Base-by-base conservation (phyloP, 2,329 filamentous ascomycete species). In the Clarireedia paspali region DNA sequence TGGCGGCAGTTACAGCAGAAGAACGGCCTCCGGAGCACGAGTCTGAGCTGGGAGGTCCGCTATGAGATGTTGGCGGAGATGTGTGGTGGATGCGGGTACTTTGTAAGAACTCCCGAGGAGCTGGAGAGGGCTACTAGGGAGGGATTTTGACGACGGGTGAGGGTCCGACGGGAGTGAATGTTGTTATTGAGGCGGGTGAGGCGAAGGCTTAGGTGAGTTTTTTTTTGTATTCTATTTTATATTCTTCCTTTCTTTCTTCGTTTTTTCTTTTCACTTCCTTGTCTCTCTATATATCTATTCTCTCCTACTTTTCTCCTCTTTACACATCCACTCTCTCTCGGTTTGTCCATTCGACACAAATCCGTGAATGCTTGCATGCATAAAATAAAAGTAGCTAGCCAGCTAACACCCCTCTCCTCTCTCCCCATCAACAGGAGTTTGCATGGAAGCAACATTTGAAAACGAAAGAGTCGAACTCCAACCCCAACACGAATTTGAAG, bases 41-140 rank as follows among this genome's bases (percentile, higher is more conserved):
- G 75, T 67, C 64, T 82, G 36, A 72, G 77, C 1, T 82, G 76
- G 62, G 76, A 82, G 65, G 78, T 77, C 0, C 68, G 73, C 15
- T 83, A 82, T 63, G 75, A 82, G 63, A 77, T 76, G 62, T 66
- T 82, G 42, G 78, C 78, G 2, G 73, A 78, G 53, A 78, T 77
- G 70, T 77, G 76, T 56, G 79, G 80, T 6, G 79, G 79, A 2
- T 72, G 73, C 51, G 80, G 79, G 3, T 78, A 72, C 60, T 70
- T 79, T 54, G 78, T 77, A 2, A 68, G 75, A 42, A 78, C 73
- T 14, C 72, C 77, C n/a, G 71, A 76, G 47, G 78, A 81, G 62
- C 65, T 83, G 57, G 71, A 70, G 57, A 68, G 63, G 52, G 79
- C 78, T n/a, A 77, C 77, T 6, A 67, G 73, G 55, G 72, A 74